phyloP scores from a whole-genome alignment of 352 stramenopile genomes.

The Pythium rishiriense region DNA sequence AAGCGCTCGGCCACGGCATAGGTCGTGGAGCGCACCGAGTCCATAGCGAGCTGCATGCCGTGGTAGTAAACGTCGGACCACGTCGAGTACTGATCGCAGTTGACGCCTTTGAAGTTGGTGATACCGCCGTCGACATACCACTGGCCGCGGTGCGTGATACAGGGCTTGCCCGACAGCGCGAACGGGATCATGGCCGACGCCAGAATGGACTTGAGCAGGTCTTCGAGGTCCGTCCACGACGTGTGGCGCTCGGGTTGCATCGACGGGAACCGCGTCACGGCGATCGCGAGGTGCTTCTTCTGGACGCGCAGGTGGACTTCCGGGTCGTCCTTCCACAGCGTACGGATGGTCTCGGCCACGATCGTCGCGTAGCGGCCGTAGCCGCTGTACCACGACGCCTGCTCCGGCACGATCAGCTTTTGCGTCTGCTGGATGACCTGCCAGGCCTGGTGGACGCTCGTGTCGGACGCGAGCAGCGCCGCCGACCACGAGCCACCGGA shows the following conservation, averaged over 20 bases:
- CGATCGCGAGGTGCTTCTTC: constrained; percentile 46
- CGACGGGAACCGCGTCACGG: constrained; percentile 63
- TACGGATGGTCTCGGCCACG: constrained; percentile 47
- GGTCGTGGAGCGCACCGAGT: constrained; percentile 40
- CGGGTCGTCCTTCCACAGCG: constrained; percentile 55
- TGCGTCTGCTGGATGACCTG: constrained; percentile 56
- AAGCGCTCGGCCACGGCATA: constrained; percentile 41
- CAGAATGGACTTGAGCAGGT: constrained; percentile 67
- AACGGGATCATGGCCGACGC: constrained; percentile 69
- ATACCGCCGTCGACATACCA: constrained; percentile 76
- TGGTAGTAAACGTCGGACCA: constrained; percentile 58
- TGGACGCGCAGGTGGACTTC: constrained; percentile 50
- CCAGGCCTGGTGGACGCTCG: constrained; percentile 46
- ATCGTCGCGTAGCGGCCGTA: constrained; percentile 63
- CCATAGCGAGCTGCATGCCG: constrained; percentile 42
- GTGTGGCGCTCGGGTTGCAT: constrained; percentile 56
- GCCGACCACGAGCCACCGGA: constrained; percentile 45
- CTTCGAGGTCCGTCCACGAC: constrained; percentile 52
- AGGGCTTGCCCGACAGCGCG: constrained; percentile 59
- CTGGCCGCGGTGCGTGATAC: constrained; percentile 55
- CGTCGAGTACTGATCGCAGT: constrained; percentile 61
- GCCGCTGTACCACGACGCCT: constrained; percentile 61
- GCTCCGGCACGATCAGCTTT: constrained; percentile 35
- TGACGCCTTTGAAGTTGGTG: constrained; percentile 73
- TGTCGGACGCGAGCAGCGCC: constrained; percentile 51